phyloP scores from a whole-genome alignment of 225 moss, liverwort and hornwort genomes.

The Anthoceros angustus region DNA sequence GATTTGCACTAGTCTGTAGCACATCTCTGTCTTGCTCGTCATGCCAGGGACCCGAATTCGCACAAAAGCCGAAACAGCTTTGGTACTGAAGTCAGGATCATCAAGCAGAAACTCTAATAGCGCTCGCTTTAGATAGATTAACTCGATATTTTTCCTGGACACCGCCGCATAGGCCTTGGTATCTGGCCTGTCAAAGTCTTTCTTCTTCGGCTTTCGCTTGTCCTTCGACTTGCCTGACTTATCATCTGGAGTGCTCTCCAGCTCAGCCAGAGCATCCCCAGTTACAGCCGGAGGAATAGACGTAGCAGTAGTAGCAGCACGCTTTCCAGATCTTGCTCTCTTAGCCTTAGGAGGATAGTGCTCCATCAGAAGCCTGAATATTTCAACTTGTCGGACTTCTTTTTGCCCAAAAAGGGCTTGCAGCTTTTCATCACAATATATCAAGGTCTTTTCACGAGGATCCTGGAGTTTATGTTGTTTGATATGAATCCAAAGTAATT shows the following conservation, averaged over 20 bases:
- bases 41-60: constrained; percentile 92
- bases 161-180: constrained; percentile 71
- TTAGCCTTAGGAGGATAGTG: constrained; percentile 43
- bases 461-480: constrained; percentile 83
- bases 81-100: constrained; percentile 72
- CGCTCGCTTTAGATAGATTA: constrained; percentile 74
- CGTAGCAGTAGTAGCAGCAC: neutral
- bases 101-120: constrained; percentile 73
- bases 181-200: constrained; percentile 75
- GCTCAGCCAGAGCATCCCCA: constrained; percentile 24
- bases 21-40: constrained; percentile 72
- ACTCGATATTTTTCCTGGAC: constrained; percentile 69
- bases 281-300: constrained; percentile 4
- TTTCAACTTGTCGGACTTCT: constrained; percentile 61
- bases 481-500: constrained; percentile 72
- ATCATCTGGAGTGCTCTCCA: constrained; percentile 31
- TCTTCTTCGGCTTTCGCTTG: constrained; percentile 38
- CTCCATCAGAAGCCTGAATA: constrained; percentile 60
- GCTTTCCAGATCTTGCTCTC: constrained; percentile 15
- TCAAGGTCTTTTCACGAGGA: constrained; percentile 59
- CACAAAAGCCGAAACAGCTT: constrained; percentile 76
- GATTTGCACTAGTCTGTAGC: constrained; percentile 85
- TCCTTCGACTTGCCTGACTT: constrained; percentile 31
- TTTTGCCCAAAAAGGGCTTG: constrained; percentile 71
- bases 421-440: constrained; percentile 71